Conservation (phyloP, 129 eudicot genomes). For the Helianthus annuus region DNA sequence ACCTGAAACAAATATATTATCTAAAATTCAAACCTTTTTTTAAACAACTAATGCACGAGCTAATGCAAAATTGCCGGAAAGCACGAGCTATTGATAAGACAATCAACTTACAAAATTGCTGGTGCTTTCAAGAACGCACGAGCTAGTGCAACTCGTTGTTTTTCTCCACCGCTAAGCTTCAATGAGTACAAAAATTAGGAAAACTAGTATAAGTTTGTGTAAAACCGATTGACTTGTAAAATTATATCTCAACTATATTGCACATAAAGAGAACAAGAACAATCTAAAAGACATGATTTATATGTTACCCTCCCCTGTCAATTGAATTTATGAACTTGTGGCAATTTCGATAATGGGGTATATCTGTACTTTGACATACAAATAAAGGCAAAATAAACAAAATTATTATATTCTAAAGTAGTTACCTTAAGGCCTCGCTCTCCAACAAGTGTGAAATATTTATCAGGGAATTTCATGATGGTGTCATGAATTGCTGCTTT, state of each 20-base stretch:
- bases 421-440: slow-evolving; percentile 93
- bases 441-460: slow-evolving; percentile 86
- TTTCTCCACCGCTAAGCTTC: slow-evolving; percentile 99
- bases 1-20: slow-evolving; percentile 43
- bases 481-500: slow-evolving; percentile 93
- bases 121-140: slow-evolving; percentile 97
- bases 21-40: too few relatives aligned
- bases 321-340: too few relatives aligned
- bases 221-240: background rate
- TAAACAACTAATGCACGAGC: background rate
- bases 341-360: too few relatives aligned
- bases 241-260: background rate
- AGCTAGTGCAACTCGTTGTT: slow-evolving; percentile 93
- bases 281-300: too few relatives aligned
- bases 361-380: too few relatives aligned
- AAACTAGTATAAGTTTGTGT: background rate
- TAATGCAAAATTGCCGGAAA: too few relatives aligned
- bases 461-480: slow-evolving; percentile 86
- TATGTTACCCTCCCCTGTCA: too few relatives aligned
- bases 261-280: slow-evolving; percentile 10
- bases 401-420: background rate
- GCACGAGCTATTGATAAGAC: background rate
- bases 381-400: background rate
- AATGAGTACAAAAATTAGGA: slow-evolving; percentile 4
- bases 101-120: slow-evolving; percentile 62